These are phyloP conservation scores for Cyanodermella asteris DNA, from an alignment of 2,329 filamentous ascomycete species.

Conservation along the genomic window DNA sequence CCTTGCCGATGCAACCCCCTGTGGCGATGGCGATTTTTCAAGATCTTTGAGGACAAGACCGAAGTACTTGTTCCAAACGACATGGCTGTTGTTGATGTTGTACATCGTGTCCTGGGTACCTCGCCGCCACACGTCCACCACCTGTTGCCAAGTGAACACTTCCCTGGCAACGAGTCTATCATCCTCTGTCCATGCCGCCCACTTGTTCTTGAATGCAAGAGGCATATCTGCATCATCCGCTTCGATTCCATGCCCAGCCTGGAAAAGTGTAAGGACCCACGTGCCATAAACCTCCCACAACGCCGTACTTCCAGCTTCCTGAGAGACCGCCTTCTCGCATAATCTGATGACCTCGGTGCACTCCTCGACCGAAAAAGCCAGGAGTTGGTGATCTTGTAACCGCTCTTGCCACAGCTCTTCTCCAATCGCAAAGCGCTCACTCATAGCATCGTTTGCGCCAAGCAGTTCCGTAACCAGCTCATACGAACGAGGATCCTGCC, in stretches of 20 bases:
- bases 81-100: conserved; percentile 37
- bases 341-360: conserved; percentile 36
- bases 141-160: conserved; percentile 33
- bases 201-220: not conserved
- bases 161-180: conserved; percentile 35
- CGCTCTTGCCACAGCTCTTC: conserved; percentile 42
- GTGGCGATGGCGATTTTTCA: conserved; percentile 22
- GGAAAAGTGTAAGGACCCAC: conserved; percentile 35
- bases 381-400: conserved; percentile 37
- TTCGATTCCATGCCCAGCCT: conserved; percentile 19
- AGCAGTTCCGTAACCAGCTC: conserved; percentile 25
- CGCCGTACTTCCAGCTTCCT: conserved; percentile 38
- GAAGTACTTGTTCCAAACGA: conserved; percentile 39
- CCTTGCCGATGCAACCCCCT: conserved; percentile 27
- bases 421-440: conserved; percentile 38
- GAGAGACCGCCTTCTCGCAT: conserved; percentile 34
- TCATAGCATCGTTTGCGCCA: conserved; percentile 33
- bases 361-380: conserved; percentile 34
- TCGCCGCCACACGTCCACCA: conserved; percentile 33
- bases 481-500: conserved; percentile 19
- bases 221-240: not conserved
- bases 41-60: conserved; percentile 32
- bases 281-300: conserved; percentile 42
- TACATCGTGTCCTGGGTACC: conserved; percentile 35
- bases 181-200: conserved; percentile 27